These are phyloP conservation scores for Curvularia hawaiiensis DNA, from an alignment of 2,329 filamentous ascomycete species.

Conservation along the genomic window DNA sequence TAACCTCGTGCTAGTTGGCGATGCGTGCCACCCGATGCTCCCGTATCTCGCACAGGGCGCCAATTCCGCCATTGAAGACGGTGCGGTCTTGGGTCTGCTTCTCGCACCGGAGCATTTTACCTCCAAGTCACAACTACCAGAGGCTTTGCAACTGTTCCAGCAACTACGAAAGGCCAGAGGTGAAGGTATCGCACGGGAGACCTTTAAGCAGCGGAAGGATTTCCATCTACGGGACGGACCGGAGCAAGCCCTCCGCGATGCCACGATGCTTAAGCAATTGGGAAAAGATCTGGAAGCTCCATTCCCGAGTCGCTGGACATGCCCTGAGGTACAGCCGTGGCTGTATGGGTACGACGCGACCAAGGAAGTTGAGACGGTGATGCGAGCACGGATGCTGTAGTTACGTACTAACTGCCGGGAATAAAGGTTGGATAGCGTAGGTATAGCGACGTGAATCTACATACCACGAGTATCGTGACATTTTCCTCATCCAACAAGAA, in stretches of 20 bases:
- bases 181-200: slow-evolving; percentile 64
- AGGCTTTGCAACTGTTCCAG: slow-evolving; percentile 53
- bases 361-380: slow-evolving; percentile 35
- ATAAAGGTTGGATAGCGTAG: not conserved
- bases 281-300: slow-evolving; percentile 56
- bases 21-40: slow-evolving; percentile 44
- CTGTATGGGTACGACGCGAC: slow-evolving; percentile 44
- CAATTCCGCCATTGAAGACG: slow-evolving; percentile 71
- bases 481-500: not conserved
- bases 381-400: not conserved
- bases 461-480: not conserved
- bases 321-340: slow-evolving; percentile 44
- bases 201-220: slow-evolving; percentile 57
- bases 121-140: slow-evolving; percentile 34
- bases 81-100: slow-evolving; percentile 66
- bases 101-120: slow-evolving; percentile 43
- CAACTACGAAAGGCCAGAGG: slow-evolving; percentile 54
- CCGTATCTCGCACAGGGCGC: slow-evolving; percentile 55
- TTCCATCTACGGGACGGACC: slow-evolving; percentile 57
- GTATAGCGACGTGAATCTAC: not conserved
- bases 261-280: slow-evolving; percentile 61
- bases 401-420: not conserved
- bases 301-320: slow-evolving; percentile 66
- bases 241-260: slow-evolving; percentile 63
- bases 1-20: slow-evolving; percentile 60